A percentile compares a stretch with the other conserved stretches of the same genome.
Evolutionary conservation across 441 rosid species (phyloP).

Genomic region (Pelargonium citronellum): DNA sequence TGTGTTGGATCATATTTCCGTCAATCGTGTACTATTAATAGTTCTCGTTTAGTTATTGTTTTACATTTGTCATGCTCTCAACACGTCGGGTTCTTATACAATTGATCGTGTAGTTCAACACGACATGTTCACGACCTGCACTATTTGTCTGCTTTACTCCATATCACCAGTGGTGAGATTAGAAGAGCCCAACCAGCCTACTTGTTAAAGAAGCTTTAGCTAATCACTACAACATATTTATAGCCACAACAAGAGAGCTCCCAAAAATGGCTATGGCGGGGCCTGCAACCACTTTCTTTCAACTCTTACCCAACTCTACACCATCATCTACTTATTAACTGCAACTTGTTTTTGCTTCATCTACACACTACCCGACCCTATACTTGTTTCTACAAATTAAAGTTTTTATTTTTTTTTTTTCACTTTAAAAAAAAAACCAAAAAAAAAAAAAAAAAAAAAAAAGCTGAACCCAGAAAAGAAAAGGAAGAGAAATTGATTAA

Average conservation of each 20-base stretch:
- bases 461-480: background rate
- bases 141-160: too few species aligned
- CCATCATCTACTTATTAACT: too few species aligned
- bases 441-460: background rate
- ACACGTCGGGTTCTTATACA: too few species aligned
- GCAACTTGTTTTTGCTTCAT: too few species aligned
- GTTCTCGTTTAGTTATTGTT: too few species aligned
- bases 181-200: background rate
- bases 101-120: too few species aligned
- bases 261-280: slow-evolving; percentile 7
- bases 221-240: background rate
- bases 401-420: slow-evolving; percentile 1
- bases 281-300: background rate
- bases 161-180: background rate
- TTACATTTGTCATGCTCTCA: too few species aligned
- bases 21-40: too few species aligned
- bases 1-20: too few species aligned
- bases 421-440: background rate
- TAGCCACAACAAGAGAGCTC: slow-evolving; percentile 1
- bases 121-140: too few species aligned
- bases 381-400: background rate
- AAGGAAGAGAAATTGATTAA: background rate
- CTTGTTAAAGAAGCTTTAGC: slow-evolving; percentile 2
- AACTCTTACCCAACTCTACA: background rate
- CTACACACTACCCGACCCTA: background rate